These are phyloP conservation scores for Bassia scoparia DNA, from an alignment of 148 eudicot species.

Conservation along the genomic window DNA sequence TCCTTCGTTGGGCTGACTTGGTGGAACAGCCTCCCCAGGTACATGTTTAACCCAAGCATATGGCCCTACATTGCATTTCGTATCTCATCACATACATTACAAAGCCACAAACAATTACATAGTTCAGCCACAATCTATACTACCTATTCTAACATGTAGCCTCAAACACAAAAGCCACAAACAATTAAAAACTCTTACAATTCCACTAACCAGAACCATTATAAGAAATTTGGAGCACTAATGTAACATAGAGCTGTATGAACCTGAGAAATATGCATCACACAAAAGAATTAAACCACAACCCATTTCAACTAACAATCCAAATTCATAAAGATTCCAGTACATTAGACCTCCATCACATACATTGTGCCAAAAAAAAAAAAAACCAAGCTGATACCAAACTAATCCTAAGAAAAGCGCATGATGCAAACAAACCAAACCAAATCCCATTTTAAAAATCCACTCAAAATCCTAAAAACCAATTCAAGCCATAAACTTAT, in stretches of 20 bases:
- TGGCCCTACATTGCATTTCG: slow-evolving; percentile 59
- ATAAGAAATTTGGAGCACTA: not conserved
- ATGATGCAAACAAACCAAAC: not conserved
- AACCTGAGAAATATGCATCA: not conserved
- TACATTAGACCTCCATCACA: not conserved
- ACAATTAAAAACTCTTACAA: too few relatives aligned
- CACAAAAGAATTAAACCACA: too few relatives aligned
- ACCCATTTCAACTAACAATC: not conserved
- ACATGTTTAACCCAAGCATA: slow-evolving; percentile 82
- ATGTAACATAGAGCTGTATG: not conserved
- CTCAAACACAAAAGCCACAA: not conserved
- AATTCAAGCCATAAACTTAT: not conserved
- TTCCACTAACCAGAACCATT: not conserved
- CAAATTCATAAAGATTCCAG: not conserved
- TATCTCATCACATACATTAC: slow-evolving; percentile 7
- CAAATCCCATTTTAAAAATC: slow-evolving; percentile 4
- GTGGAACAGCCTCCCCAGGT: slow-evolving; percentile 63
- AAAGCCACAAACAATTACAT: too few relatives aligned
- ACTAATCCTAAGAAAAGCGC: not conserved
- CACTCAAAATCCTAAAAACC: not conserved
- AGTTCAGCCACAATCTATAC: too few relatives aligned
- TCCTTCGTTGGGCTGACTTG: slow-evolving; percentile 81
- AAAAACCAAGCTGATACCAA: too few relatives aligned
- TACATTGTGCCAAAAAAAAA: not conserved
- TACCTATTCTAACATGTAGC: not conserved